Conservation (phyloP, 106 monocot genomes). For the Dendrobium officinale region DNA sequence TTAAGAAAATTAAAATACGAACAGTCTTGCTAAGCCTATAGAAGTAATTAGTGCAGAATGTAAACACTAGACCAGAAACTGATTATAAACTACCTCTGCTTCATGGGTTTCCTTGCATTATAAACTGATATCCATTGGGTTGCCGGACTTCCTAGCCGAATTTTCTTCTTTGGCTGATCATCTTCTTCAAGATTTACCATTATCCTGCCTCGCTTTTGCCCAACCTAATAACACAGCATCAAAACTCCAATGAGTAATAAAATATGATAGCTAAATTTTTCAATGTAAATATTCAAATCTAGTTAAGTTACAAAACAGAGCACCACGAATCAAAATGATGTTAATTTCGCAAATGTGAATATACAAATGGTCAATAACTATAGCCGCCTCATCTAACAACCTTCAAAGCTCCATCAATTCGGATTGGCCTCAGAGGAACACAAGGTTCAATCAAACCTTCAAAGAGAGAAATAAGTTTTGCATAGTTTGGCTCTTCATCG, state of each 20-base stretch:
- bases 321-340: neutral
- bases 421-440: slow-evolving; percentile 63
- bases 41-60: neutral
- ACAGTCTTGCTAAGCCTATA: neutral
- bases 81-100: slow-evolving; percentile 67
- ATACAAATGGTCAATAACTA: neutral
- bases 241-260: neutral
- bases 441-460: slow-evolving; percentile 80
- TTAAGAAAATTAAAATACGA: neutral
- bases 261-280: neutral
- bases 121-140: slow-evolving; percentile 99
- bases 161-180: slow-evolving; percentile 91
- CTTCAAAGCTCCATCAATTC: slow-evolving; percentile 94
- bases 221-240: slow-evolving; percentile 43
- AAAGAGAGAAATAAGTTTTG: slow-evolving; percentile 84
- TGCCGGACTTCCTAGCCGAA: slow-evolving; percentile 84
- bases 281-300: neutral
- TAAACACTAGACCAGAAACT: neutral
- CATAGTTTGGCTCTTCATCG: slow-evolving; percentile 93
- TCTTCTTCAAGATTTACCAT: slow-evolving; percentile 89
- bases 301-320: neutral
- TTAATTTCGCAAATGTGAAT: slow-evolving; percentile 5
- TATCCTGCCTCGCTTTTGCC: slow-evolving; percentile 82
- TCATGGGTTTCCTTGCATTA: slow-evolving; percentile 91
- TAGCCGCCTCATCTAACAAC: slow-evolving; percentile 18